A percentile compares a stretch with the other conserved stretches of the same genome.
Evolutionary conservation across 2,329 filamentous ascomycete species (phyloP).

Genomic region (Chrysoporthe austroafricana): DNA sequence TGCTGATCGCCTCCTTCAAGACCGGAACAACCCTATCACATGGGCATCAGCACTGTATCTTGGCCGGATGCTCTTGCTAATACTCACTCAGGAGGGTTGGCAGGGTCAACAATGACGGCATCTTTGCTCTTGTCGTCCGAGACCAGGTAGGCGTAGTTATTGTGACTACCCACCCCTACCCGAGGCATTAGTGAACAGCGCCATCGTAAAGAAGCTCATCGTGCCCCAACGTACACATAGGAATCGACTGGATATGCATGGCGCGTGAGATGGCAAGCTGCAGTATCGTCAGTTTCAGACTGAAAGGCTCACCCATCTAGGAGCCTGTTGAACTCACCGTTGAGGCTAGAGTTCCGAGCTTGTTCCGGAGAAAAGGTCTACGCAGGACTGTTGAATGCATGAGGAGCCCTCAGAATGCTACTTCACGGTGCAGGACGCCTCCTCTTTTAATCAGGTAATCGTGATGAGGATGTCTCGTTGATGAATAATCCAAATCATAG

Average conservation of each 20-base stretch:
- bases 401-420: constrained; percentile 19
- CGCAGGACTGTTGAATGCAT: constrained; percentile 50
- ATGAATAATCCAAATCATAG: constrained; percentile 27
- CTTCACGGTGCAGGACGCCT: constrained; percentile 9
- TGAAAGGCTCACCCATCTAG: not conserved
- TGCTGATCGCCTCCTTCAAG: constrained; percentile 73
- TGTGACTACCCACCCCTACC: constrained; percentile 73
- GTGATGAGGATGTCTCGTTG: constrained; percentile 6
- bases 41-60: not conserved
- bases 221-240: constrained; percentile 72
- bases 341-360: constrained; percentile 36
- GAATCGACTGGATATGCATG: constrained; percentile 88
- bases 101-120: constrained; percentile 79
- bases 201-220: not conserved
- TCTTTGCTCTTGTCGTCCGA: constrained; percentile 79
- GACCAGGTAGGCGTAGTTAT: constrained; percentile 87
- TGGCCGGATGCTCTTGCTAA: not conserved
- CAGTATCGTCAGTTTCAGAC: constrained; percentile 12
- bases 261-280: constrained; percentile 47
- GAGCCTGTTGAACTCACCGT: constrained; percentile 35
- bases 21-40: constrained; percentile 59
- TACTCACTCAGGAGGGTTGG: constrained; percentile 74
- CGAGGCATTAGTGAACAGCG: not conserved
- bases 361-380: constrained; percentile 40
- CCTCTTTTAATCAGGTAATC: constrained; percentile 16